A percentile compares a stretch with the other conserved stretches of the same genome.
Evolutionary conservation across 805 yeast genomes (phyloP).

Genomic region (Phaffomyces opuntiae): DNA sequence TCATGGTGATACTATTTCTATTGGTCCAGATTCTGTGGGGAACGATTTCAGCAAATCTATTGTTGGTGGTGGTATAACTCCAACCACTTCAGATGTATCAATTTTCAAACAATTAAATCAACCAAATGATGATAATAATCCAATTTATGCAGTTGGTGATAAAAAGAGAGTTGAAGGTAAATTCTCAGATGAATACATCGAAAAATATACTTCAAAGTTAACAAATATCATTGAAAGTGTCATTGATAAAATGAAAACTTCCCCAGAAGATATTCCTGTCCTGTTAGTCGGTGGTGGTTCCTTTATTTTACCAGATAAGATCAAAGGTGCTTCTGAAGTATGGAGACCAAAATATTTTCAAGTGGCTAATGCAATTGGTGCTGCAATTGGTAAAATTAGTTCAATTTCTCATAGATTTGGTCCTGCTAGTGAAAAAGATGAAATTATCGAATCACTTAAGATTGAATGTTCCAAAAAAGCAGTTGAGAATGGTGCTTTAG

Average conservation of each 20-base stretch:
- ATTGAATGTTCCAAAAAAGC: constrained; percentile 16
- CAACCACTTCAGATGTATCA: constrained; percentile 34
- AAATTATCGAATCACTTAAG: constrained; percentile 15
- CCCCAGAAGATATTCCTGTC: constrained; percentile 37
- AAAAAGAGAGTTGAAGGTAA: constrained; percentile 18
- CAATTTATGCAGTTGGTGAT: constrained; percentile 11
- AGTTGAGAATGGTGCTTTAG: constrained; percentile 22
- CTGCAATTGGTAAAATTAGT: constrained; percentile 25
- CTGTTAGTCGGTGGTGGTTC: constrained; percentile 47
- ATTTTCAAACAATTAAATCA: constrained; percentile 2
- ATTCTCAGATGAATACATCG: constrained; percentile 11
- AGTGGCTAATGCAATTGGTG: constrained; percentile 48
- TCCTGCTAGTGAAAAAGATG: constrained; percentile 15
- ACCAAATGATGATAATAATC: constrained; percentile 3
- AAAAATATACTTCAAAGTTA: constrained; percentile 10
- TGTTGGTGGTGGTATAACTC: constrained; percentile 36
- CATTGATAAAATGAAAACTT: constrained; percentile 40
- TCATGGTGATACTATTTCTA: constrained; percentile 20
- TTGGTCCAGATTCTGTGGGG: constrained; percentile 47
- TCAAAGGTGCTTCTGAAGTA: constrained; percentile 38
- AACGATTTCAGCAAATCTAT: constrained; percentile 28
- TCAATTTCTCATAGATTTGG: constrained; percentile 18
- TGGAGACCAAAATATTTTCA: constrained; percentile 35
- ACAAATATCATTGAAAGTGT: constrained; percentile 24
- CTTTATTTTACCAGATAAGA: constrained; percentile 31